Percentiles rank a stretch among this genome's conserved stretches.
These are phyloP conservation scores for Rhizoclosmatium globosum DNA, from an alignment of 192 early-diverging fungal genomes.

Conservation along the genomic window DNA sequence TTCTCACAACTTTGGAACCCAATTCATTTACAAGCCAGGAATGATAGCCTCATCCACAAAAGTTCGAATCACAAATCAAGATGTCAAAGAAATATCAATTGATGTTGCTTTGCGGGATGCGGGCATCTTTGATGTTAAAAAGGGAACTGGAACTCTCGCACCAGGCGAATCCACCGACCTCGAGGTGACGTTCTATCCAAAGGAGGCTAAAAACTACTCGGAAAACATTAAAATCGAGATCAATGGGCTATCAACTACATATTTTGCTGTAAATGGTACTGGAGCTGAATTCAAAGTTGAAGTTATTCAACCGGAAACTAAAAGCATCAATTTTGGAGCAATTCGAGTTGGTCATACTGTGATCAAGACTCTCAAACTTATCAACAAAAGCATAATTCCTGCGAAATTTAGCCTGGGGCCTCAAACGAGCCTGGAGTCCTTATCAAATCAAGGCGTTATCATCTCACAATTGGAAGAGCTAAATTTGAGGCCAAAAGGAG, in stretches of 20 bases:
- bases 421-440: conserved; percentile 41
- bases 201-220: conserved; percentile 48
- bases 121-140: conserved; percentile 51
- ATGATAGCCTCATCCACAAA: conserved; percentile 44
- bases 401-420: conserved; percentile 56
- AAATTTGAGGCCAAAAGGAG: conserved; percentile 56
- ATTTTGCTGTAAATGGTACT: conserved; percentile 53
- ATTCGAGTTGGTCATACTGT: conserved; percentile 57
- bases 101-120: conserved; percentile 47
- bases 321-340: conserved; percentile 65
- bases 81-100: conserved; percentile 56
- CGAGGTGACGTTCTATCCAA: conserved; percentile 58
- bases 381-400: conserved; percentile 61
- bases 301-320: conserved; percentile 44
- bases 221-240: conserved; percentile 64
- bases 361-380: conserved; percentile 48
- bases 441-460: conserved; percentile 41
- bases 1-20: conserved; percentile 58
- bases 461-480: conserved; percentile 42
- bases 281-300: conserved; percentile 61
- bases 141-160: conserved; percentile 38
- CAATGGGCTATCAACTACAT: conserved; percentile 57
- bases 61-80: conserved; percentile 60
- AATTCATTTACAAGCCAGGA: conserved; percentile 57
- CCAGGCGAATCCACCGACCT: conserved; percentile 53